phyloP scores from a whole-genome alignment of 495 filamentous ascomycete genomes.

The Tuber calosporum region DNA sequence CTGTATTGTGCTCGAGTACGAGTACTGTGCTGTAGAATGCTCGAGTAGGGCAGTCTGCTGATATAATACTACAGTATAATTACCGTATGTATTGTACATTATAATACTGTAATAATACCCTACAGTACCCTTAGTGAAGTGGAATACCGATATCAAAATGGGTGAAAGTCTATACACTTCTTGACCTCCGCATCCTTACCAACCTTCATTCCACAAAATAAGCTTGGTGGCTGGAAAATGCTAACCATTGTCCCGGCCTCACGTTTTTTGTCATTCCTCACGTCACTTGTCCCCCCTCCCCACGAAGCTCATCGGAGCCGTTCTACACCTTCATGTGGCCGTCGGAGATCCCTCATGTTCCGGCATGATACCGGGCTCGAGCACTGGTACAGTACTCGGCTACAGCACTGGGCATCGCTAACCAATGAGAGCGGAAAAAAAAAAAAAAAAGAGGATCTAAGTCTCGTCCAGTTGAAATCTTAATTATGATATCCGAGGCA shows the following conservation, averaged over 20 bases:
- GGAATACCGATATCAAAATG: not conserved
- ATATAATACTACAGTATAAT: too few relatives aligned
- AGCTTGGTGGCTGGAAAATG: not conserved
- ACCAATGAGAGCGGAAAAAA: not conserved
- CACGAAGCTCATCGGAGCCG: not conserved
- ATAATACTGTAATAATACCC: too few relatives aligned
- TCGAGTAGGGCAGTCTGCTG: too few relatives aligned
- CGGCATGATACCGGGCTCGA: too few relatives aligned
- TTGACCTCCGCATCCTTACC: not conserved
- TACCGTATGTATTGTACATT: too few relatives aligned
- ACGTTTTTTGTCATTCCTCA: too few relatives aligned
- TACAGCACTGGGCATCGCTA: not conserved
- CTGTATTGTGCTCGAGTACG: too few relatives aligned
- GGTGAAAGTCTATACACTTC: not conserved
- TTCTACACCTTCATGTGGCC: not conserved
- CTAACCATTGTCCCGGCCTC: not conserved
- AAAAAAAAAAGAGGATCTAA: too few relatives aligned
- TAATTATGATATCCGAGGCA: not conserved
- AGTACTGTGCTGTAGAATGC: too few relatives aligned
- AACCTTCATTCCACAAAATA: not conserved
- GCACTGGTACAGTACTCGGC: too few relatives aligned
- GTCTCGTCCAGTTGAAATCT: not conserved
- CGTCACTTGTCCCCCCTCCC: not conserved
- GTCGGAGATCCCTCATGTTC: not conserved
- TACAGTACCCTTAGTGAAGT: not conserved